Base-by-base conservation (phyloP, 2,329 filamentous ascomycete species). In the Aspergillus thermomutatus region DNA sequence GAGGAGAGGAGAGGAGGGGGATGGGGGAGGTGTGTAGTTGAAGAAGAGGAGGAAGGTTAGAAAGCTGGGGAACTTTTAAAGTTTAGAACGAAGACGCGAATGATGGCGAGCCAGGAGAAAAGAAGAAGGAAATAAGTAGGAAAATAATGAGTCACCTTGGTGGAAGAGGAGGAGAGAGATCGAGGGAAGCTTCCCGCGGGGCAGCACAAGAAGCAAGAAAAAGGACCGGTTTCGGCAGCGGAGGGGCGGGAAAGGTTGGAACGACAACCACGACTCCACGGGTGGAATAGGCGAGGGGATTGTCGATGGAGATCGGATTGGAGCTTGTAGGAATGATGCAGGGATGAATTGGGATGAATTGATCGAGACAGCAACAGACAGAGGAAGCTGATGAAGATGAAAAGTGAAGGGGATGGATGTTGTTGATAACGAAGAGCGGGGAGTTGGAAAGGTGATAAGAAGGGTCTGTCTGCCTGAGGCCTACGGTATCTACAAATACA, bases 221-320 rank as follows among this genome's bases (percentile, higher is more conserved):
- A 65, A 58, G 51, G 57, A 62, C 63, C 62, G 60, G 62, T 64
- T 59, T 63, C 63, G 60, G 62, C 63, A 61, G 60, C 60, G 63
- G 52, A 55, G 8, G 26, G 26, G 31, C n/a, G 41, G 43, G 59
- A 54, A 58, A 31, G 49, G 41, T 45, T 23, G 41, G 41, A 45
- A 19, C 43, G 3, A 8, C 34, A 40, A 8, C 34, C 7, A 8
- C 34, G 23, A 23, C 43, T 46, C 43, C 55, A 53, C 55, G 55
- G 55, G 19, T 19, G 51, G 55, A 53, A 55, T 41, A 47, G 25
- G 49, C 43, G 56, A 51, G 43, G 55, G 41, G 49, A 49, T 7
- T 14, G 9, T 55, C 54, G 55, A 58, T 55, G 57, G 53, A 49
- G 10, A 37, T 27, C 27, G 28, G 21, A 11, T 19, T 31, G 43